These are phyloP conservation scores for Colletotrichum karsti DNA, from an alignment of 2,329 filamentous ascomycete species.

Conservation along the genomic window DNA sequence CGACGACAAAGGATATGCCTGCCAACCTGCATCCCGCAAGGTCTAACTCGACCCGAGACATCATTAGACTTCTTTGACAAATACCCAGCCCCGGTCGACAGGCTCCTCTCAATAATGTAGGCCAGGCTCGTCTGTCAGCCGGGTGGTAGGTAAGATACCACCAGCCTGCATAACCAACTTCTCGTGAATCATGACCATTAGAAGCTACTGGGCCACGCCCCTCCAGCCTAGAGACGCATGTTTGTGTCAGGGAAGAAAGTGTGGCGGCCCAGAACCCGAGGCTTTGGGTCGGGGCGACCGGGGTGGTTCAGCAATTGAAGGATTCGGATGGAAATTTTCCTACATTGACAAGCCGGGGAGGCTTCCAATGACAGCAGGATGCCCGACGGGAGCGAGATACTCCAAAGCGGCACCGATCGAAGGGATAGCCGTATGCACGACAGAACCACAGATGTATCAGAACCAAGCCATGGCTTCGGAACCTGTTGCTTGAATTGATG, in stretches of 20 bases:
- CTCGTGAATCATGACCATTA: conserved; percentile 25
- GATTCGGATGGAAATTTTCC: conserved; percentile 3
- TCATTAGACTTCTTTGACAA: conserved; percentile 29
- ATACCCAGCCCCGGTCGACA: conserved; percentile 21
- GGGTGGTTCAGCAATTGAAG: conserved; percentile 3
- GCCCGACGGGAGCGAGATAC: not conserved
- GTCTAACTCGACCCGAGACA: conserved; percentile 22
- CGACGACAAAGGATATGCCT: conserved; percentile 27
- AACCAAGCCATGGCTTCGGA: not conserved
- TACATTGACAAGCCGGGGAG: not conserved
- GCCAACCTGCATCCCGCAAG: conserved; percentile 13
- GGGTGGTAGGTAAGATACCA: not conserved
- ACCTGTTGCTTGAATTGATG: not conserved
- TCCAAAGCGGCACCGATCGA: not conserved
- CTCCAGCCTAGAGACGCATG: conserved; percentile 9
- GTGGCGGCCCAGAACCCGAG: conserved; percentile 29
- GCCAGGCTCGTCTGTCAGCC: not conserved
- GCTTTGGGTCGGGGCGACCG: conserved; percentile 24
- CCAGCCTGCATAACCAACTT: not conserved
- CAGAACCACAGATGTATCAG: not conserved
- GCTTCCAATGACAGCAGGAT: not conserved
- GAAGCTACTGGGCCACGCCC: conserved; percentile 4
- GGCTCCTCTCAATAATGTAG: not conserved
- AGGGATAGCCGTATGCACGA: conserved; percentile 20
- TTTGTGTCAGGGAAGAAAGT: conserved; percentile 25